These are phyloP conservation scores for Margaritispora aquatica DNA, from an alignment of 495 filamentous ascomycete species.

Conservation along the genomic window DNA sequence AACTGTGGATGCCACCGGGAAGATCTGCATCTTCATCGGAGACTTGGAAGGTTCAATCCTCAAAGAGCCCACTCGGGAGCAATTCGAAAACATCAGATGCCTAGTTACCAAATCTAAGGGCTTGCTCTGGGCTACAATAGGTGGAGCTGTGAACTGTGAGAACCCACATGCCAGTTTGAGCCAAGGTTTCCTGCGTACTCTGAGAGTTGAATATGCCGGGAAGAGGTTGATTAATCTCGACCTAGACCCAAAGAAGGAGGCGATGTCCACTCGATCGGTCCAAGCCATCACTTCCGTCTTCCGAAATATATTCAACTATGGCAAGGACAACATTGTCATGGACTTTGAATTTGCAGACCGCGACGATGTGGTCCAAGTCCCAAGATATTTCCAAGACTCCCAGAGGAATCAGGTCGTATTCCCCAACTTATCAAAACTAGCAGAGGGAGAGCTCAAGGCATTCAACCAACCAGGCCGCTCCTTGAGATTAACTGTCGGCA, in stretches of 20 bases:
- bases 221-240: conserved; percentile 1
- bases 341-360: conserved; percentile 7
- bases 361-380: conserved; percentile 3
- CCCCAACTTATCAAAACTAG: neutral
- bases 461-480: conserved; percentile 3
- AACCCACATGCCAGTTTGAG: neutral
- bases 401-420: neutral
- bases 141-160: conserved; percentile 5
- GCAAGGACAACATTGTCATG: neutral
- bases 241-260: conserved; percentile 3
- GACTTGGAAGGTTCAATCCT: conserved; percentile 6
- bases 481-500: conserved; percentile 8
- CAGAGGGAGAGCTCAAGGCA: neutral
- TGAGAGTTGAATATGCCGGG: conserved; percentile 6
- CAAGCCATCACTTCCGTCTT: neutral
- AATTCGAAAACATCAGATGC: conserved; percentile 30
- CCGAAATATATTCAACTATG: neutral
- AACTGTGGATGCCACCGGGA: neutral
- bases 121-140: conserved; percentile 23
- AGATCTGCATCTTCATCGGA: conserved; percentile 4
- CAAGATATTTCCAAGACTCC: neutral
- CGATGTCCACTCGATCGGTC: neutral
- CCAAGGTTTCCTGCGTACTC: conserved; percentile 2
- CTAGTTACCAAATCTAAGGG: conserved; percentile 30
- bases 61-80: neutral